A percentile compares a stretch with the other conserved stretches of the same genome.
phyloP scores from a whole-genome alignment of 2,329 filamentous ascomycete genomes.

The Apiospora hydei region DNA sequence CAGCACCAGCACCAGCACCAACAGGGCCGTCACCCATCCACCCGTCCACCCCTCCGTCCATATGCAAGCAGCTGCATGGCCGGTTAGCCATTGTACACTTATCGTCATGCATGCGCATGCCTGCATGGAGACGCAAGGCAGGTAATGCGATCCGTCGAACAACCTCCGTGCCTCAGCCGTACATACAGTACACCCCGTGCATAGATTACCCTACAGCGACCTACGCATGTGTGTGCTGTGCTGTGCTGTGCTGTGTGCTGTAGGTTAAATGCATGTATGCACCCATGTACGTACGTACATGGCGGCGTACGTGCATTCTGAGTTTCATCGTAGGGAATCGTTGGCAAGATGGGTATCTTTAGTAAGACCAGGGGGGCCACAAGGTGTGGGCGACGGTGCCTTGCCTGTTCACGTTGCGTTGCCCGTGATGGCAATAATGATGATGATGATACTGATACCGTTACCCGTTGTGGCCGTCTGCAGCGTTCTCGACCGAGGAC shows the following conservation, averaged over 20 bases:
- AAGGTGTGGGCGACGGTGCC: background rate
- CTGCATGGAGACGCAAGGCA: slow-evolving; percentile 25
- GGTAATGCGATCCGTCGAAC: slow-evolving; percentile 28
- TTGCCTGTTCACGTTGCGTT: background rate
- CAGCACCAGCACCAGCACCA: no score
- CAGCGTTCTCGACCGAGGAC: background rate
- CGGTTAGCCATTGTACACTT: slow-evolving; percentile 19
- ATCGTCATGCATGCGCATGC: slow-evolving; percentile 27
- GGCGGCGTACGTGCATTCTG: slow-evolving; percentile 7
- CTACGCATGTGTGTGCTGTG: background rate
- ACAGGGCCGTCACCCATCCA: background rate
- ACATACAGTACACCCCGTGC: background rate
- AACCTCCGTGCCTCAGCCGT: slow-evolving; percentile 6
- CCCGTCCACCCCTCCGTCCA: slow-evolving; percentile 9
- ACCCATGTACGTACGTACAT: background rate
- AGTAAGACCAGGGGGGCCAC: background rate
- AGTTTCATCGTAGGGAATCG: background rate
- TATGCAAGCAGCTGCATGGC: slow-evolving; percentile 7
- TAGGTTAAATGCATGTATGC: slow-evolving; percentile 2
- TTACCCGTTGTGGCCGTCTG: background rate
- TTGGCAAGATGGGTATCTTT: slow-evolving; percentile 1
- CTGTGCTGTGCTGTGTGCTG: background rate
- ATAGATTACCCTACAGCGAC: background rate
- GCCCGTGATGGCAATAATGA: slow-evolving; percentile 2
- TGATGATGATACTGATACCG: background rate